Conservation (phyloP, 306 rosid genomes). For the Gleditsia sinensis region DNA sequence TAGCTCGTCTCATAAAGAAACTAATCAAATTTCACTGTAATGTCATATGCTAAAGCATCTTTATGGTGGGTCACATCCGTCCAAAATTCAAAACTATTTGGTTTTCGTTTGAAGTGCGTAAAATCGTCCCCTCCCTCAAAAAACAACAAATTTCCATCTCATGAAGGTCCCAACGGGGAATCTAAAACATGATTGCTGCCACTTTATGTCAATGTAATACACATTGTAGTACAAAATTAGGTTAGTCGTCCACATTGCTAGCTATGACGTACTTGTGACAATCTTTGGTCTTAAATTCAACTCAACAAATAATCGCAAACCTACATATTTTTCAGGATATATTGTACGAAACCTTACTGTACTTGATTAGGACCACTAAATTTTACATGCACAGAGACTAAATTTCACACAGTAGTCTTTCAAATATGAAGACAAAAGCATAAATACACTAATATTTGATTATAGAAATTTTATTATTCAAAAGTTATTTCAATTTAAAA, state of each 20-base stretch:
- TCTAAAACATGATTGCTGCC: background rate
- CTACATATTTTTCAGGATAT: too few relatives aligned
- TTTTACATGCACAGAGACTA: too few relatives aligned
- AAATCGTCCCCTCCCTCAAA: background rate
- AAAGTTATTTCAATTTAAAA: too few relatives aligned
- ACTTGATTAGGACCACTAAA: too few relatives aligned
- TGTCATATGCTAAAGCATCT: background rate
- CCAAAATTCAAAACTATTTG: background rate
- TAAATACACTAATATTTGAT: too few relatives aligned
- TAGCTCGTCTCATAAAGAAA: too few relatives aligned
- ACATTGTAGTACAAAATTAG: background rate
- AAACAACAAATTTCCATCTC: slow-evolving; percentile 20
- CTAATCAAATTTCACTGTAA: background rate
- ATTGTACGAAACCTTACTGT: too few relatives aligned
- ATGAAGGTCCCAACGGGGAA: slow-evolving; percentile 21
- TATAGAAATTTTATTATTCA: too few relatives aligned
- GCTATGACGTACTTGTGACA: background rate
- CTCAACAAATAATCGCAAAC: background rate
- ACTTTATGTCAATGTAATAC: background rate
- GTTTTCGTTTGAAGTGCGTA: background rate
- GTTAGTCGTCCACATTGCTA: background rate
- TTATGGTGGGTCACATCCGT: background rate
- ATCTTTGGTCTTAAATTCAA: background rate
- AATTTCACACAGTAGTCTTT: too few relatives aligned
- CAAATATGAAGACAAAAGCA: too few relatives aligned